Evolutionary conservation across 192 early-diverging fungal genomes (phyloP).

Genomic region (Coemansia sp.): DNA sequence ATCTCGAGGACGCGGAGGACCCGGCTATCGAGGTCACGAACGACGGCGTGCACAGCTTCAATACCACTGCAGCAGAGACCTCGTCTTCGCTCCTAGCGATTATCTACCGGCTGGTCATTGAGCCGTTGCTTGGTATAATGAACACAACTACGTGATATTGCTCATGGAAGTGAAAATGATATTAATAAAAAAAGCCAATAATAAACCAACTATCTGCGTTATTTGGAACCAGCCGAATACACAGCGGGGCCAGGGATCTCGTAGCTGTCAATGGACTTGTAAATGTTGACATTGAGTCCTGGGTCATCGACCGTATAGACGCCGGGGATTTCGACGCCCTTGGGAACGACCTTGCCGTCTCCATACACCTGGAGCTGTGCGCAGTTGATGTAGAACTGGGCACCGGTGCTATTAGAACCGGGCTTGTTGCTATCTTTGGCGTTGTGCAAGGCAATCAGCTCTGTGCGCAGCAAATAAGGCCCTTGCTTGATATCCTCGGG

Average conservation of each 20-base stretch:
- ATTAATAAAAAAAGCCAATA: neutral
- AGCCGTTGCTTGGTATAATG: neutral
- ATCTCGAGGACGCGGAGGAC: neutral
- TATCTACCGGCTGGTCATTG: neutral
- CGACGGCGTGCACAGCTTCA: neutral
- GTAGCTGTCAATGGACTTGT: neutral
- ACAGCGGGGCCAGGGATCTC: conserved; percentile 9
- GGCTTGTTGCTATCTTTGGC: neutral
- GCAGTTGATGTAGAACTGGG: conserved; percentile 9
- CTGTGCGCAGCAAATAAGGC: conserved; percentile 2
- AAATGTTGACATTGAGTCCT: conserved; percentile 1
- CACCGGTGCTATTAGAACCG: neutral
- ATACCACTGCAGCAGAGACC: neutral
- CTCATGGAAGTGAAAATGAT: too few relatives aligned
- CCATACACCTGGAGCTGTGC: conserved; percentile 6
- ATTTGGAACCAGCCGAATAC: conserved; percentile 1
- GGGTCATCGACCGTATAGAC: conserved; percentile 6
- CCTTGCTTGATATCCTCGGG: conserved; percentile 5
- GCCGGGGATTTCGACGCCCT: conserved; percentile 2
- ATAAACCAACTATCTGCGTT: neutral
- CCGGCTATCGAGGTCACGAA: neutral
- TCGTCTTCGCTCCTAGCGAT: neutral
- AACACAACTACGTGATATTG: neutral
- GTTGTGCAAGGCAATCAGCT: conserved; percentile 8
- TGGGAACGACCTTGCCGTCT: neutral